Percentiles rank a stretch among this genome's conserved stretches.
phyloP scores from a whole-genome alignment of 345 rosid species.

The Eucalyptus sp. region DNA sequence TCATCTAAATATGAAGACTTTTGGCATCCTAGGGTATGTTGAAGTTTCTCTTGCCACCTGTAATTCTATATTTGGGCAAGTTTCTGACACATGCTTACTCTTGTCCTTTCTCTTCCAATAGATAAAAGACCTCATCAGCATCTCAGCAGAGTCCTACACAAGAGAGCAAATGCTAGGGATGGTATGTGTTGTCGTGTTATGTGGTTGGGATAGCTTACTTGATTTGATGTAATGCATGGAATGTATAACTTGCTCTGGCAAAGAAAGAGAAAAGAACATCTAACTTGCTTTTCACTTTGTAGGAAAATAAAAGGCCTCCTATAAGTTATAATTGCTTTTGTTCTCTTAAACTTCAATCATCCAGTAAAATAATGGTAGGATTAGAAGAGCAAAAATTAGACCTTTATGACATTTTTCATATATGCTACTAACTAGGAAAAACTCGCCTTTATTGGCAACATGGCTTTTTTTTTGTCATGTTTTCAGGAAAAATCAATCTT shows the following conservation, averaged over 20 bases:
- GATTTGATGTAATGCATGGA: neutral
- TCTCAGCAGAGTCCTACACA: constrained; percentile 83
- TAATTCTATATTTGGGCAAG: neutral
- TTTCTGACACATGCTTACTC: neutral
- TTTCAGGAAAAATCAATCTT: constrained; percentile 77
- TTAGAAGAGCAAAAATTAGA: neutral
- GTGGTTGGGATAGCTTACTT: neutral
- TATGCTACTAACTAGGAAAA: neutral
- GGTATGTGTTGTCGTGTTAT: constrained; percentile 19
- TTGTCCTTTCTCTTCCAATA: constrained; percentile 8
- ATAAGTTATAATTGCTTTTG: neutral
- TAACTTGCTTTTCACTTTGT: neutral
- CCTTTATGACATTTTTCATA: too few species aligned
- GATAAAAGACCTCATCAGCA: constrained; percentile 80
- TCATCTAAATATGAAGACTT: constrained; percentile 97
- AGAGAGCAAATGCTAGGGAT: constrained; percentile 59
- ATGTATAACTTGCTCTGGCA: neutral
- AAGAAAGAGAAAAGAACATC: neutral
- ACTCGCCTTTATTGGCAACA: neutral
- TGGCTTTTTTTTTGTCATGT: constrained; percentile 3
- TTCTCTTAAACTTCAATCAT: neutral
- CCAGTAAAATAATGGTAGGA: neutral
- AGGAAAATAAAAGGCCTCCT: neutral
- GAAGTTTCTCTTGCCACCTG: neutral
- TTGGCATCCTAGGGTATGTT: constrained; percentile 91